phyloP scores from a whole-genome alignment of 768 basidiomycete species.

The Leccinum aurantiacum region DNA sequence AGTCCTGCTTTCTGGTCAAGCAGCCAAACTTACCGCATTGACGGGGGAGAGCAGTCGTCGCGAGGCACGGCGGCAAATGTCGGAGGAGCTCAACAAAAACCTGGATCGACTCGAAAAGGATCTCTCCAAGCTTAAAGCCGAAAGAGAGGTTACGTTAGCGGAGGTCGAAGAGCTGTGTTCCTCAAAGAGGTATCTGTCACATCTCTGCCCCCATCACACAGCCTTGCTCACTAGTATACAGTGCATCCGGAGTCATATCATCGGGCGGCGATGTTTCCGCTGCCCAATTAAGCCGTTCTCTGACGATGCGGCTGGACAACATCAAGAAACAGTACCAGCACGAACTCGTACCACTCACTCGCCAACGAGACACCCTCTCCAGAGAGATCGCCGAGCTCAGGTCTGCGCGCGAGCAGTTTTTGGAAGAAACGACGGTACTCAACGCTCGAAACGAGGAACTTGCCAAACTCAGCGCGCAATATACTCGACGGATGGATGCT shows the following conservation, averaged over 20 bases:
- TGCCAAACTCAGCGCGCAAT: constrained; percentile 81
- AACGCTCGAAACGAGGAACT: constrained; percentile 93
- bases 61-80: constrained; percentile 76
- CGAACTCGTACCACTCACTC: constrained; percentile 81
- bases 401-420: constrained; percentile 78
- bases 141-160: constrained; percentile 88
- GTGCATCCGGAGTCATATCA: constrained; percentile 27
- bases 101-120: constrained; percentile 81
- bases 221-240: constrained; percentile 23
- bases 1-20: constrained; percentile 86
- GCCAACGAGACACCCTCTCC: constrained; percentile 73
- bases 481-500: constrained; percentile 73
- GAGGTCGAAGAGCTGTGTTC: constrained; percentile 90
- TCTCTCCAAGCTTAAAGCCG: constrained; percentile 81
- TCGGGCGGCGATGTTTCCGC: constrained; percentile 39
- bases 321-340: constrained; percentile 86
- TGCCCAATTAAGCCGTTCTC: constrained; percentile 56
- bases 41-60: constrained; percentile 75
- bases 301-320: constrained; percentile 82
- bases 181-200: constrained; percentile 58
- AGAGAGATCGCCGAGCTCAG: constrained; percentile 87
- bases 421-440: constrained; percentile 90
- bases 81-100: constrained; percentile 74
- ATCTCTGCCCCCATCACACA: constrained; percentile 15
- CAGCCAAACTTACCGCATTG: constrained; percentile 80